Conservation (phyloP, 2,329 filamentous ascomycete species). For the Aureobasidium namibiae region DNA sequence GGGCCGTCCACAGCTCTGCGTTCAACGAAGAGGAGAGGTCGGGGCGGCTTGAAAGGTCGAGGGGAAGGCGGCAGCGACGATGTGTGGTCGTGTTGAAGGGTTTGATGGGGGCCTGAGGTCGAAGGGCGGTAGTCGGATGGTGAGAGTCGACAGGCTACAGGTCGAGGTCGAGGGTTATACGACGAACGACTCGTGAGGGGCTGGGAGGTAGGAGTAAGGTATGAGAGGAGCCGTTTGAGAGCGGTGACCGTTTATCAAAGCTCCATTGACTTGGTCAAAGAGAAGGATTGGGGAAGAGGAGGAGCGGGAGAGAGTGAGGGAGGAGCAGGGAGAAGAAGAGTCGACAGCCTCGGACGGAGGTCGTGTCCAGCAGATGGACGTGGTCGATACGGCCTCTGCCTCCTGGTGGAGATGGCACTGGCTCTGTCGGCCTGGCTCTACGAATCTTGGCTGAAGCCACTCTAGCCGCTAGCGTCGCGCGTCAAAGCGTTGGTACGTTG, state of each 20-base stretch:
- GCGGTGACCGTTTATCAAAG: constrained; percentile 13
- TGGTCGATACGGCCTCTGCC: not conserved
- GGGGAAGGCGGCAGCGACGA: constrained; percentile 11
- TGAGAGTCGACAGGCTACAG: not conserved
- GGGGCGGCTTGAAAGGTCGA: constrained; percentile 25
- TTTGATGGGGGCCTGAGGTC: constrained; percentile 14
- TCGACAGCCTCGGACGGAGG: constrained; percentile 6
- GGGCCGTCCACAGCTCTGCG: constrained; percentile 25
- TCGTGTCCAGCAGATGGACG: not conserved
- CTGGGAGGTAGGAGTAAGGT: not conserved
- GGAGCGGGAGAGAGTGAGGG: not conserved
- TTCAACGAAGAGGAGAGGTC: constrained; percentile 35
- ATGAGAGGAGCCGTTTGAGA: constrained; percentile 8
- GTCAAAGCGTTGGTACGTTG: not conserved
- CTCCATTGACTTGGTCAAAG: constrained; percentile 9
- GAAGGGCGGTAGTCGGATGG: not conserved
- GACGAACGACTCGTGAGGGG: not conserved
- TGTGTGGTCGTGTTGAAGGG: not conserved
- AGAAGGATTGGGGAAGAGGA: not conserved
- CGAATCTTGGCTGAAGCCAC: constrained; percentile 2
- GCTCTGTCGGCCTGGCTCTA: constrained; percentile 1
- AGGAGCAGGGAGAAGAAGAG: constrained; percentile 2
- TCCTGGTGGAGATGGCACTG: constrained; percentile 10
- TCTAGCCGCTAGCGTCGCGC: not conserved
- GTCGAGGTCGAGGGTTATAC: constrained; percentile 12